Evolutionary conservation across 495 filamentous ascomycete species (phyloP), one percentile per base, ranked within the genome.

Genomic region (Evansstolkia leycettana): DNA sequence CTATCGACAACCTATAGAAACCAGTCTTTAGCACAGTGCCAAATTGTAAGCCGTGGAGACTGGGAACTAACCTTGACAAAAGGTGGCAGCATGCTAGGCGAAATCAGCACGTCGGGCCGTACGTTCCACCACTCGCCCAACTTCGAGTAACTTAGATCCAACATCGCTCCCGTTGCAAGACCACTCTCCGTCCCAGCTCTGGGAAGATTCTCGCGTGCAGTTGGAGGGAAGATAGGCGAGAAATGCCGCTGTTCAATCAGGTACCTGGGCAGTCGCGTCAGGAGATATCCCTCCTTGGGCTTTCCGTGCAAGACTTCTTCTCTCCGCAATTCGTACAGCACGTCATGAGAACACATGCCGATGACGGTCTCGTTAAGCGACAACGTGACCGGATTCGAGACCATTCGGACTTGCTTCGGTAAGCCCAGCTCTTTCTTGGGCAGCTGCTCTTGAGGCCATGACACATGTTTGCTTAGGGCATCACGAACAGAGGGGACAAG

Each of bases 401-500:
- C 75, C 46, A 84, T 70, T 33, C 67, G 75, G 26, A 69, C 78
- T 33, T 78, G 65, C 56, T 85, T 83, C n/a, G 78, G 78, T 3
- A 93, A 62, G 2, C 71, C 80, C 8, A 94, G 70, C 2, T 80
- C 74, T 46, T 76, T 78, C 42, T 72, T 73, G 1, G 70, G 63
- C 11, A 94, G 70, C 16, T 70, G 67, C 41, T 94, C 89, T 51
- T 98, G 90, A 2, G 90, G 90, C 78, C 82, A 98, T 17, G 82
- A 78, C 17, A 86, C 78, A 55, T 94, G 87, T 32, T 76, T 79
- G 60, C 69, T 79, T 40, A 89, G 58, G 0, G 79, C 73, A 45
- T 98, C 90, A n/a, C 87, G 83, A 5, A 89, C 71, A 5, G 80
- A 87, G 7, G 90, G 90, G 2, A 94, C 64, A 2, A 95, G 62